Evolutionary conservation across 1,284 basidiomycete genomes (phyloP), one percentile per base, ranked within the genome.

Genomic region (Cutaneotrichosporon cutaneum): DNA sequence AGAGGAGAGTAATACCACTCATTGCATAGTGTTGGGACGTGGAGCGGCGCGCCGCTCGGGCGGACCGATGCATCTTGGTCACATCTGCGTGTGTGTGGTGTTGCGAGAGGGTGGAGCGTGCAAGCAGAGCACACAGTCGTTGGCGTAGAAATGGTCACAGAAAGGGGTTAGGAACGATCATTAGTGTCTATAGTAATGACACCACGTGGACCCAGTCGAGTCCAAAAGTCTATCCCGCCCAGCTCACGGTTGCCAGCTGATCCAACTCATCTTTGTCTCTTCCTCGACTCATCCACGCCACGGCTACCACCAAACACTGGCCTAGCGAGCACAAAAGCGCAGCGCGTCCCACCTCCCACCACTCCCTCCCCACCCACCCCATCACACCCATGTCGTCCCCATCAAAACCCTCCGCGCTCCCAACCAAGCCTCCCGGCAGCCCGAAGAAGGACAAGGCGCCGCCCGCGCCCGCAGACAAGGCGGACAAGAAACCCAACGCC

Each of bases 401-500:
- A n/a, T 27, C 51, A 48, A 54, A 44, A 54, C 26, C 48, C 18
- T n/a, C 58, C 5, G 45, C 44, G 3, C 33, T 53, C 18, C 18
- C 42, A 13, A 14, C 39, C n/a, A 10, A 44, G 54, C 22, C 52
- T n/a, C 33, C 35, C 21, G 52, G 4, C 53, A 44, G 21, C 21
- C 58, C 18, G 45, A 35, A 24, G 22, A 55, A 59, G 47, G 22
- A 52, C 24, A 39, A 21, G 18, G 44, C 36, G 6, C 13, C 13
- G 18, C 47, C 3, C 48, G 51, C 51, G 9, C 33, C n/a, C 33
- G 35, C 8, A 22, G 35, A 18, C 13, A 30, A 30, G 21, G 50
- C 27, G 22, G 61, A 56, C 33, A 73, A 73, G 60, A 65, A 54
- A 22, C 72, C 74, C 58, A 71, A 73, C 0, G 75, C 75, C 35